A percentile compares a stretch with the other conserved stretches of the same genome.
These are phyloP conservation scores for Alloascoidea africana DNA, from an alignment of 805 yeast genomes.

Conservation along the genomic window DNA sequence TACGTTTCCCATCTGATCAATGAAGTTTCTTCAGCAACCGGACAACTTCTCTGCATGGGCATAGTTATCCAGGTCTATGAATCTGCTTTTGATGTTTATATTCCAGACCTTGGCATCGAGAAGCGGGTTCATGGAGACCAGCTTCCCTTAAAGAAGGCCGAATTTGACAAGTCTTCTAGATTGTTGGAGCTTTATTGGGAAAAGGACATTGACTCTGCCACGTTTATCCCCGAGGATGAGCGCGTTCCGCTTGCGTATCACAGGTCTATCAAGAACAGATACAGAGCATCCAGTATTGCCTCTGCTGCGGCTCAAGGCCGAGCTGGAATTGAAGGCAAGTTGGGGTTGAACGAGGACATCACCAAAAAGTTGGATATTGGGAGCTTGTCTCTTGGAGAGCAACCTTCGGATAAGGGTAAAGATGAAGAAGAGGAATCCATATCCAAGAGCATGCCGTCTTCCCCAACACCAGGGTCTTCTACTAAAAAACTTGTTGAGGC, in stretches of 20 bases:
- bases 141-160: slow-evolving; percentile 83
- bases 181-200: slow-evolving; percentile 84
- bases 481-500: slow-evolving; percentile 8
- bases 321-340: slow-evolving; percentile 16
- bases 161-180: slow-evolving; percentile 57
- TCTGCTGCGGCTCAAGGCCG: slow-evolving; percentile 49
- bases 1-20: slow-evolving; percentile 71
- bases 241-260: slow-evolving; percentile 65
- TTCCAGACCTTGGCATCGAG: slow-evolving; percentile 90
- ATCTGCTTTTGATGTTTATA: slow-evolving; percentile 83
- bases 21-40: slow-evolving; percentile 49
- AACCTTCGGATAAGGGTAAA: slow-evolving; percentile 3
- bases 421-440: no score
- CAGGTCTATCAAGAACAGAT: slow-evolving; percentile 27
- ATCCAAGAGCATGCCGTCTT: slow-evolving; percentile 17
- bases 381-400: slow-evolving; percentile 1
- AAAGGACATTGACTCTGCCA: slow-evolving; percentile 77
- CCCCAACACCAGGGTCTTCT: no score
- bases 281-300: slow-evolving; percentile 48
- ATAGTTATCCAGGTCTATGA: slow-evolving; percentile 87
- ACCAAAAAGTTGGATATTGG: slow-evolving; percentile 4
- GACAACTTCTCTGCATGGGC: slow-evolving; percentile 75
- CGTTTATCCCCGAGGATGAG: slow-evolving; percentile 85
- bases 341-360: slow-evolving; percentile 3
- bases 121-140: slow-evolving; percentile 97